Evolutionary conservation across 1,284 basidiomycete genomes (phyloP).

Genomic region (Rhodotorula mucilaginosa): DNA sequence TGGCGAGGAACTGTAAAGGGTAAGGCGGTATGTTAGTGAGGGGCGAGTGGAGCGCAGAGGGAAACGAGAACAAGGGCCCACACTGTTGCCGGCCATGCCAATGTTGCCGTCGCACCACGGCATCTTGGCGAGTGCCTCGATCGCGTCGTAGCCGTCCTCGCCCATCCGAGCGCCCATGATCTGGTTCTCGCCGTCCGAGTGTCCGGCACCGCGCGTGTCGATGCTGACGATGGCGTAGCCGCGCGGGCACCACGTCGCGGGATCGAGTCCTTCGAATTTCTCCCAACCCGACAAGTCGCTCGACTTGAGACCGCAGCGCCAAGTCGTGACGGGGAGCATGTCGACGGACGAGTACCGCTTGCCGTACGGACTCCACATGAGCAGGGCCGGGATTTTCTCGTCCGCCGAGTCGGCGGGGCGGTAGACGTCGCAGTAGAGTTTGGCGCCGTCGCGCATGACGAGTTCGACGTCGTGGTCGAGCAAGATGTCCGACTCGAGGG

Average conservation of each 20-base stretch:
- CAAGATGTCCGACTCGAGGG: constrained; percentile 31
- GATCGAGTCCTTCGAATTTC: constrained; percentile 49
- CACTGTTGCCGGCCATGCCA: constrained; percentile 40
- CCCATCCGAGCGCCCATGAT: constrained; percentile 31
- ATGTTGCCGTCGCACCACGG: constrained; percentile 36
- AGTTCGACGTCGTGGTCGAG: constrained; percentile 40
- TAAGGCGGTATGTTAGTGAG: not conserved
- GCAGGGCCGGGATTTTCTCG: constrained; percentile 37
- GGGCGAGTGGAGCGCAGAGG: no score
- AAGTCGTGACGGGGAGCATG: constrained; percentile 25
- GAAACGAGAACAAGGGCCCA: not conserved
- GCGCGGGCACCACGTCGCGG: constrained; percentile 40
- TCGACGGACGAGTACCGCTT: constrained; percentile 25
- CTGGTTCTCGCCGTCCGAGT: constrained; percentile 35
- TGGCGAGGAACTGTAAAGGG: constrained; percentile 36
- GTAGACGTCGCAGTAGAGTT: constrained; percentile 43
- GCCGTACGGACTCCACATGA: constrained; percentile 44
- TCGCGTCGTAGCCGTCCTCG: constrained; percentile 39
- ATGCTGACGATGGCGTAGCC: constrained; percentile 45
- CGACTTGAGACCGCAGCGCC: constrained; percentile 11
- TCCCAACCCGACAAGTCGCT: constrained; percentile 38
- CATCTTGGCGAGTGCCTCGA: constrained; percentile 40
- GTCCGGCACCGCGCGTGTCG: constrained; percentile 38
- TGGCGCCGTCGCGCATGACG: constrained; percentile 42
- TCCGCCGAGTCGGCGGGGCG: constrained; percentile 35